phyloP scores from a whole-genome alignment of 148 eudicot genomes.

The Polygonum aviculare region DNA sequence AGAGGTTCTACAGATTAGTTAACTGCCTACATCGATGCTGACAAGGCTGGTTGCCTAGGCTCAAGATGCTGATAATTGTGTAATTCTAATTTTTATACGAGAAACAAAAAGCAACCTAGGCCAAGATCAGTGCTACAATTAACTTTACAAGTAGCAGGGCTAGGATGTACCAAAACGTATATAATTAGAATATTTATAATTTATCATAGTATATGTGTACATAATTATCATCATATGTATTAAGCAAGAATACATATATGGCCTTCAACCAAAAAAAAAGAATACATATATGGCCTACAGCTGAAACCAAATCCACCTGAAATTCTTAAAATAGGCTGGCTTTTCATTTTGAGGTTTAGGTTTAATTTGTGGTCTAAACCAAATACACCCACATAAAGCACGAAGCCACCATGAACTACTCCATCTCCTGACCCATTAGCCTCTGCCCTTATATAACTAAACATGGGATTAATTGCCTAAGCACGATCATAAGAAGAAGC shows the following conservation, averaged over 20 bases:
- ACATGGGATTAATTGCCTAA: not conserved
- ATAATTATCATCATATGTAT: not conserved
- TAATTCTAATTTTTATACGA: too few relatives aligned
- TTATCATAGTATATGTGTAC: not conserved
- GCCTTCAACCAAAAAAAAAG: too few relatives aligned
- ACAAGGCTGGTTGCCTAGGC: too few relatives aligned
- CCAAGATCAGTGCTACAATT: too few relatives aligned
- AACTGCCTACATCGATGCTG: too few relatives aligned
- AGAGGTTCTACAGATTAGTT: too few relatives aligned
- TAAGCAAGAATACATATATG: not conserved
- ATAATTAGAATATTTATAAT: not conserved
- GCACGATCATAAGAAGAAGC: not conserved
- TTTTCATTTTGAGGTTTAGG: slow-evolving; percentile 1
- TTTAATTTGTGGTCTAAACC: not conserved
- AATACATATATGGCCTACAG: not conserved
- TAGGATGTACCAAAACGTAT: too few relatives aligned
- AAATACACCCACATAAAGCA: not conserved
- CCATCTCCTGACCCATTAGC: not conserved
- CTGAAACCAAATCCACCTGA: slow-evolving; percentile 4
- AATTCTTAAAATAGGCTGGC: not conserved
- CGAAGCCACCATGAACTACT: not conserved
- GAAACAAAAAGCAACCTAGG: too few relatives aligned
- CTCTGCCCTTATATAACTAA: not conserved
- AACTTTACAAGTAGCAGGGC: too few relatives aligned
- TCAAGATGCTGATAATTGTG: too few relatives aligned